phyloP scores from a whole-genome alignment of 163 green algal species.

The Prototheca stagnorum region DNA sequence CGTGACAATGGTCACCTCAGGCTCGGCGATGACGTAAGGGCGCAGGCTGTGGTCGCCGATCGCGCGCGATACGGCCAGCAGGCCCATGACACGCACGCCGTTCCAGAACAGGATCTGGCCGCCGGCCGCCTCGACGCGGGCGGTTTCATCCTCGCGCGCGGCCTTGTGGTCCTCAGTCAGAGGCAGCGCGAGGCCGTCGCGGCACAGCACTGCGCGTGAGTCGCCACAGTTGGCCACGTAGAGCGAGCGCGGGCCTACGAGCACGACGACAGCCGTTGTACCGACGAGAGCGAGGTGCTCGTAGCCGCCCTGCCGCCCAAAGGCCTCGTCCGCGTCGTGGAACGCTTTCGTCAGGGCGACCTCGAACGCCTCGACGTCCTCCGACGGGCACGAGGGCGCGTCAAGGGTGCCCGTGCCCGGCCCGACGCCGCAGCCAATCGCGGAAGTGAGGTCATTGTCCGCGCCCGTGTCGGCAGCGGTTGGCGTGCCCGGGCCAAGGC shows the following conservation, averaged over 20 bases:
- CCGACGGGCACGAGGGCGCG: neutral
- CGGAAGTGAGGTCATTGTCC: constrained; percentile 37
- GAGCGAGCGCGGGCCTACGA: constrained; percentile 55
- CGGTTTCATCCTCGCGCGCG: constrained; percentile 80
- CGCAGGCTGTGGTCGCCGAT: constrained; percentile 84
- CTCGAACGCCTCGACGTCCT: constrained; percentile 20
- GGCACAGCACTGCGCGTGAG: constrained; percentile 74
- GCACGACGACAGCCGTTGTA: constrained; percentile 74
- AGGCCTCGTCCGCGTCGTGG: constrained; percentile 41
- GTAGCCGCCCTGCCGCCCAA: constrained; percentile 29
- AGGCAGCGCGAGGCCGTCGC: constrained; percentile 53
- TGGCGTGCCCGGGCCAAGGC: no score
- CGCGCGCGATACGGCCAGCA: constrained; percentile 83
- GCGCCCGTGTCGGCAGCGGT: no score
- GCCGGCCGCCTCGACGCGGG: constrained; percentile 74
- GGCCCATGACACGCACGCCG: constrained; percentile 83
- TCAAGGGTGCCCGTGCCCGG: neutral
- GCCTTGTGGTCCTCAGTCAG: constrained; percentile 92
- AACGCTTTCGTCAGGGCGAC: constrained; percentile 35
- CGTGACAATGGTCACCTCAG: constrained; percentile 70
- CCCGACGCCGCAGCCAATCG: neutral
- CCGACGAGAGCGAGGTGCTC: constrained; percentile 54
- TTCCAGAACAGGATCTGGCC: constrained; percentile 92
- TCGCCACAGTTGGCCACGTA: constrained; percentile 89
- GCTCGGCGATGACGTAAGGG: constrained; percentile 82